phyloP scores from a whole-genome alignment of 768 basidiomycete genomes.

The Boletellus emodensis region DNA sequence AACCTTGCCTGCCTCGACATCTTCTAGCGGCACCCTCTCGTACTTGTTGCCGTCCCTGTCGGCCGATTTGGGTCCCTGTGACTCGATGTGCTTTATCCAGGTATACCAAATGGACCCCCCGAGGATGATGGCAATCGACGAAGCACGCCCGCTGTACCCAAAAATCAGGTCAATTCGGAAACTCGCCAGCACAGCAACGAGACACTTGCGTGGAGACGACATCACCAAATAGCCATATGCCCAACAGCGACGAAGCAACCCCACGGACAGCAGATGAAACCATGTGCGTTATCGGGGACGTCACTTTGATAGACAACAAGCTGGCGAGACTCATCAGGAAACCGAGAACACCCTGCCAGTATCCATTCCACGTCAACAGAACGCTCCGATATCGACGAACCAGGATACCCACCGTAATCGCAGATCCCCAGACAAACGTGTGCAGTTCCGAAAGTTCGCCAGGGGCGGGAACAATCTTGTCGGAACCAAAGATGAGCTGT shows the following conservation, averaged over 20 bases:
- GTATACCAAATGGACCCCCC: constrained; percentile 82
- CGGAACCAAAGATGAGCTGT: constrained; percentile 52
- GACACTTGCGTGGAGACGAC: constrained; percentile 67
- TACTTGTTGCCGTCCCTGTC: constrained; percentile 37
- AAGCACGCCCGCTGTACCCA: constrained; percentile 62
- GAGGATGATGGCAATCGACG: constrained; percentile 79
- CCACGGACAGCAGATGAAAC: constrained; percentile 93
- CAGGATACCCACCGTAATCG: constrained; percentile 59
- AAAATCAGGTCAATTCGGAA: constrained; percentile 1
- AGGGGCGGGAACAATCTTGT: constrained; percentile 34
- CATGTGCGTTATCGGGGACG: constrained; percentile 98
- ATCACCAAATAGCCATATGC: constrained; percentile 77
- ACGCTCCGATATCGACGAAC: background rate
- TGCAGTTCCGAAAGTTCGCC: constrained; percentile 45
- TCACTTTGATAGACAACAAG: constrained; percentile 92
- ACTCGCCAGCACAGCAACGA: background rate
- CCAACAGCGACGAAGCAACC: constrained; percentile 84
- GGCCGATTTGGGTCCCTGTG: constrained; percentile 36
- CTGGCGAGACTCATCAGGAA: constrained; percentile 96
- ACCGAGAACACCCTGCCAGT: constrained; percentile 68
- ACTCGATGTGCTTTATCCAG: constrained; percentile 79
- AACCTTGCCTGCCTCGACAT: constrained; percentile 50
- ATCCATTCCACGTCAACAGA: background rate
- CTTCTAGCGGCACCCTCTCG: constrained; percentile 61
- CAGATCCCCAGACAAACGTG: constrained; percentile 76